phyloP scores from a whole-genome alignment of 371 early-diverging fungal species.

The Mycotypha africana region DNA sequence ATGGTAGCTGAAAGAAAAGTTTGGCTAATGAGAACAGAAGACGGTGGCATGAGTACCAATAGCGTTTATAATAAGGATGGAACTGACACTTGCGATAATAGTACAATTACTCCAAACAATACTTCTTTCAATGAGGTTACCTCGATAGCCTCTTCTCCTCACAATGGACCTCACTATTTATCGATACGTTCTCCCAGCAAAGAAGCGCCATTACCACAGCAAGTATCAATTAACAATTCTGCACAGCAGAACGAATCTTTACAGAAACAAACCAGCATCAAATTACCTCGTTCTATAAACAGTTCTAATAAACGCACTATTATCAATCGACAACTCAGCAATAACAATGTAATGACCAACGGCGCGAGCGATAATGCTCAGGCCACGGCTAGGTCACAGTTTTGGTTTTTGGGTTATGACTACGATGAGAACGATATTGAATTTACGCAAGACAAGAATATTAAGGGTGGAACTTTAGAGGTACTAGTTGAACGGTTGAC shows the following conservation, averaged over 20 bases:
- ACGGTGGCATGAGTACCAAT: too few species aligned
- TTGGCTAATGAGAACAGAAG: conserved; percentile 27
- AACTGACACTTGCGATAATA: background rate
- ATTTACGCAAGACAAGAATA: conserved; percentile 72
- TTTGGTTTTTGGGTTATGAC: conserved; percentile 67
- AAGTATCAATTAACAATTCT: too few species aligned
- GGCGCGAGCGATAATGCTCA: conserved; percentile 8
- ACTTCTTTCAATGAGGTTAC: background rate
- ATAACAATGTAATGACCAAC: too few species aligned
- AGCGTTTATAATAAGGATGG: conserved; percentile 24
- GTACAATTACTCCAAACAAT: conserved; percentile 12
- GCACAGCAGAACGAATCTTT: conserved; percentile 14
- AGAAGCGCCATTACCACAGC: conserved; percentile 1
- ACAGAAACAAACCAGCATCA: background rate
- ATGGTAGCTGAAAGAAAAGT: conserved; percentile 36
- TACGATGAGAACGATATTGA: conserved; percentile 69
- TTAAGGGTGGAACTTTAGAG: conserved; percentile 82
- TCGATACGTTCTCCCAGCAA: conserved; percentile 11
- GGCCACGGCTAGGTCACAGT: conserved; percentile 10
- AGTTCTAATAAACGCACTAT: conserved; percentile 3
- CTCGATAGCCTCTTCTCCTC: conserved; percentile 1
- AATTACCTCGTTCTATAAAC: conserved; percentile 4
- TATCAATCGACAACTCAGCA: conserved; percentile 17
- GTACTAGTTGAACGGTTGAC: conserved; percentile 88
- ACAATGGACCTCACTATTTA: background rate